Conservation (phyloP, 2,329 filamentous ascomycete species). For the Penicillium sp. region DNA sequence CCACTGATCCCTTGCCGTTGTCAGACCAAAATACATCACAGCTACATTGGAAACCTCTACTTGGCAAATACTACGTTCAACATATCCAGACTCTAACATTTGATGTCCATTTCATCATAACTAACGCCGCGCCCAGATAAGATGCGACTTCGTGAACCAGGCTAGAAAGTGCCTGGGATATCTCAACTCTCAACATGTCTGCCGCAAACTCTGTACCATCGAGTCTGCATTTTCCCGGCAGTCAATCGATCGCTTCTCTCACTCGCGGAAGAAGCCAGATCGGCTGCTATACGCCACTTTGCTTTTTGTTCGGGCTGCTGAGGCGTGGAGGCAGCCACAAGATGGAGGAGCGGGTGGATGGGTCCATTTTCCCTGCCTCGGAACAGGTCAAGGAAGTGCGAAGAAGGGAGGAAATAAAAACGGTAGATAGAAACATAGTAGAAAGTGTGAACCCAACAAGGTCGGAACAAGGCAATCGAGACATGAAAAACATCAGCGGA, state of each 20-base stretch:
- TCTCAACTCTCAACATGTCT: slow-evolving; percentile 7
- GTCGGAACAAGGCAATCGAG: slow-evolving; percentile 18
- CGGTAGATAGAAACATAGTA: slow-evolving; percentile 21
- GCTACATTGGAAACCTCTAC: too few species aligned
- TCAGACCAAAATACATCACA: too few species aligned
- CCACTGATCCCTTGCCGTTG: too few species aligned
- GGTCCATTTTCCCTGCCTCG: slow-evolving; percentile 12
- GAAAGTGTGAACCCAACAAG: slow-evolving; percentile 13
- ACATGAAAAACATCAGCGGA: slow-evolving; percentile 18
- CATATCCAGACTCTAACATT: slow-evolving; percentile 15
- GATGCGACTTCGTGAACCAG: slow-evolving; percentile 28
- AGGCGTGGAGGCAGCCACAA: slow-evolving; percentile 4
- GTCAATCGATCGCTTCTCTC: slow-evolving; percentile 11
- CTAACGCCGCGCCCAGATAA: slow-evolving; percentile 25
- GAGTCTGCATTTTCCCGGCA: slow-evolving; percentile 6
- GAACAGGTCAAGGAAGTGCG: slow-evolving; percentile 12
- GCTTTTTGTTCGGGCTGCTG: slow-evolving; percentile 17
- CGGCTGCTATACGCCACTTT: slow-evolving; percentile 34
- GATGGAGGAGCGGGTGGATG: slow-evolving; percentile 10
- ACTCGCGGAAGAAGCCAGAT: slow-evolving; percentile 25
- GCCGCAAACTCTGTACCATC: slow-evolving; percentile 4
- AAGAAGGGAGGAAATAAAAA: slow-evolving; percentile 12
- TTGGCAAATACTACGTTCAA: too few species aligned
- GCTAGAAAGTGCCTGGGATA: slow-evolving; percentile 6
- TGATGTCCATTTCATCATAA: slow-evolving; percentile 34